Evolutionary conservation across 2,329 filamentous ascomycete genomes (phyloP).

Genomic region (Capronia americana): DNA sequence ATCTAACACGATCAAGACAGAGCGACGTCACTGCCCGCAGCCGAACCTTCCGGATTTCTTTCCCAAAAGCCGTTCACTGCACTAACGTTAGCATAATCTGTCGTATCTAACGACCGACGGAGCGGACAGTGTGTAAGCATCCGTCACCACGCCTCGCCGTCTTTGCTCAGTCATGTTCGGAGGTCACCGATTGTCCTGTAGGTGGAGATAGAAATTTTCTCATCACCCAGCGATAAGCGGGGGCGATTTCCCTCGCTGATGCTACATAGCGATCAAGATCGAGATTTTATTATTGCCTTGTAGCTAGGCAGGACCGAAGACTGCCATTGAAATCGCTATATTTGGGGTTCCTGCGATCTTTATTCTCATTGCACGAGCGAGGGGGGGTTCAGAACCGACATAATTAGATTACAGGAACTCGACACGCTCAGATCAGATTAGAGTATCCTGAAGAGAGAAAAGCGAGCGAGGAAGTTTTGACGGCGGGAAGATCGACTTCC

Average conservation of each 20-base stretch:
- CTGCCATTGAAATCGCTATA: too few species aligned
- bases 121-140: background rate
- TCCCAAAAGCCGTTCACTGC: background rate
- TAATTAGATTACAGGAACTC: too few species aligned
- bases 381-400: too few species aligned
- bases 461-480: too few species aligned
- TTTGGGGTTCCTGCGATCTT: too few species aligned
- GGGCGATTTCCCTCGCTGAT: background rate
- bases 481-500: too few species aligned
- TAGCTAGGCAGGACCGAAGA: too few species aligned
- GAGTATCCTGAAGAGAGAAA: too few species aligned
- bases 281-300: too few species aligned
- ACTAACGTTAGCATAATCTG: background rate
- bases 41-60: background rate
- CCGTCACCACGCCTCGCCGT: background rate
- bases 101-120: background rate
- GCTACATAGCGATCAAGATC: background rate
- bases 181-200: background rate
- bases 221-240: background rate
- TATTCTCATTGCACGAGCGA: too few species aligned
- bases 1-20: too few species aligned
- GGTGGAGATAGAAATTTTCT: background rate
- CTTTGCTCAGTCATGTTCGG: background rate
- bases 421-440: too few species aligned
- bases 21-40: background rate